Evolutionary conservation across 352 stramenopile genomes (phyloP).

Genomic region (Thraustotheca clavata): DNA sequence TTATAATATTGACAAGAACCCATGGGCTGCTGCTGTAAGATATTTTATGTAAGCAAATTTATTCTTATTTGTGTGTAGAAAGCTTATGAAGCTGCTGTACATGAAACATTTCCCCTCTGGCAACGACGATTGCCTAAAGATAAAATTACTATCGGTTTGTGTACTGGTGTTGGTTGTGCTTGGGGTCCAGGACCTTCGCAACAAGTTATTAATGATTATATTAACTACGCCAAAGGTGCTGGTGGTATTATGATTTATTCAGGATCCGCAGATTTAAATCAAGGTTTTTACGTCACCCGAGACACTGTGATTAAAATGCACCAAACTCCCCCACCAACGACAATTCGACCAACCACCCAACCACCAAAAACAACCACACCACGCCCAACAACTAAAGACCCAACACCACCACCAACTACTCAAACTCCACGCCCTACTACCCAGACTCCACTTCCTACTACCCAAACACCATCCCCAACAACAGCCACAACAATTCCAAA

Average conservation of each 20-base stretch:
- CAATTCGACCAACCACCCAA: no score
- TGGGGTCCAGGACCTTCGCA: slow-evolving; percentile 53
- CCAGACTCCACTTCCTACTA: not conserved
- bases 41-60: not conserved
- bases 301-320: not conserved
- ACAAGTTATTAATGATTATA: slow-evolving; percentile 41
- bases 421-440: not conserved
- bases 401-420: not conserved
- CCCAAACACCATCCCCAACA: not conserved
- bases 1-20: slow-evolving; percentile 61
- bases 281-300: slow-evolving; percentile 7
- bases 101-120: slow-evolving; percentile 41
- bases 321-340: no score
- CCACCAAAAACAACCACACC: no score
- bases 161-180: slow-evolving; percentile 39
- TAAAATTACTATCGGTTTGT: slow-evolving; percentile 46
- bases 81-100: slow-evolving; percentile 44
- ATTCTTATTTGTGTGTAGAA: not conserved
- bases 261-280: slow-evolving; percentile 36
- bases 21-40: slow-evolving; percentile 25
- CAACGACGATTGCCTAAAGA: not conserved
- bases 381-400: no score
- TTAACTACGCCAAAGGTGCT: slow-evolving; percentile 32
- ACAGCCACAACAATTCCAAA: not conserved
- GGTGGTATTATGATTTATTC: slow-evolving; percentile 75